phyloP scores from a whole-genome alignment of 257 asterid genomes.

The Solanum okadae region DNA sequence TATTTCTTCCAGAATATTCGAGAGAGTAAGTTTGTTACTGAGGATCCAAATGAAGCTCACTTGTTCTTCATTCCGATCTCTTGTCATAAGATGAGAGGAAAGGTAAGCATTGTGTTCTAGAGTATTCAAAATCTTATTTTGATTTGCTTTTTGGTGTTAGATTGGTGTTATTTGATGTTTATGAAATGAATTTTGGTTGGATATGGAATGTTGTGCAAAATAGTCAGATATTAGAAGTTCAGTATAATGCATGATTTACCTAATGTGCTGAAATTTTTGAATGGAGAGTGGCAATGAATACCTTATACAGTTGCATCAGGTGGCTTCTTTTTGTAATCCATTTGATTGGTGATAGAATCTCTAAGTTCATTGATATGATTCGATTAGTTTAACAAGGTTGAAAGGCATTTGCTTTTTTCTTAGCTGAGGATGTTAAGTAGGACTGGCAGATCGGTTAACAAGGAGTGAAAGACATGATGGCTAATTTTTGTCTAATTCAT shows the following conservation, averaged over 20 bases:
- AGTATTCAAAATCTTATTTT: neutral
- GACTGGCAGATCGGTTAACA: neutral
- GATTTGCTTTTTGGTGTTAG: too few relatives aligned
- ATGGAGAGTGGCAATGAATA: neutral
- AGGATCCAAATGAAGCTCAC: slow-evolving; percentile 80
- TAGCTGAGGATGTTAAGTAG: neutral
- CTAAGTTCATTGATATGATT: neutral
- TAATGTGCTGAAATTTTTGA: neutral
- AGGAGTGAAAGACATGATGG: neutral
- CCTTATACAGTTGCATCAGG: neutral
- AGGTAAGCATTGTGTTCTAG: slow-evolving; percentile 29
- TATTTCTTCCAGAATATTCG: slow-evolving; percentile 86
- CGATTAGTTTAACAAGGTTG: neutral
- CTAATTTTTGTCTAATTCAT: neutral
- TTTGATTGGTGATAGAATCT: neutral
- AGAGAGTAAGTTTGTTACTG: slow-evolving; percentile 71
- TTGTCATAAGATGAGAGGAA: slow-evolving; percentile 98
- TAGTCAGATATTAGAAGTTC: neutral
- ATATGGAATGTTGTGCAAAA: too few relatives aligned
- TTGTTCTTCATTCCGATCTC: slow-evolving; percentile 96
- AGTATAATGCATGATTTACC: neutral
- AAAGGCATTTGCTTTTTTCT: neutral
- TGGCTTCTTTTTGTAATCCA: neutral
- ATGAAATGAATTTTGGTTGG: too few relatives aligned
- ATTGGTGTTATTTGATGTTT: too few relatives aligned